phyloP scores from a whole-genome alignment of 2,329 filamentous ascomycete genomes.

The Diaporthe velutina region DNA sequence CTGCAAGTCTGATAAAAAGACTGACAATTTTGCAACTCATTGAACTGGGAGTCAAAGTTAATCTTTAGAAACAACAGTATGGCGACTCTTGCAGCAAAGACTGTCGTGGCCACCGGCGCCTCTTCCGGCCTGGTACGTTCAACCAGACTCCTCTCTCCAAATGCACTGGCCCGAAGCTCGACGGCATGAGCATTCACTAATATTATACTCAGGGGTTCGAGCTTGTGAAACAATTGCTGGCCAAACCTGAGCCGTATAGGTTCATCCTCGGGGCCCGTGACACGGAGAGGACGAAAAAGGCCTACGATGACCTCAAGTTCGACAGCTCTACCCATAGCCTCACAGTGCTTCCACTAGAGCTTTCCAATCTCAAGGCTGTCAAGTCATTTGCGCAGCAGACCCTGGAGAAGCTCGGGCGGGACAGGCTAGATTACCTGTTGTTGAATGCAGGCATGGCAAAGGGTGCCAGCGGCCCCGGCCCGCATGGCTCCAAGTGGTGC shows the following conservation, averaged over 20 bases:
- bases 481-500: constrained; percentile 62
- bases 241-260: constrained; percentile 58
- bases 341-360: constrained; percentile 62
- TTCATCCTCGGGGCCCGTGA: constrained; percentile 66
- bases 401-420: constrained; percentile 55
- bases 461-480: constrained; percentile 50
- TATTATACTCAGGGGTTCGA: constrained; percentile 61
- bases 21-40: background rate
- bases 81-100: constrained; percentile 54
- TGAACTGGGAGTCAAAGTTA: too few species aligned
- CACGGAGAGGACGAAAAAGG: constrained; percentile 53
- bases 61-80: background rate
- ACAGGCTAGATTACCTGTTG: constrained; percentile 61
- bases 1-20: background rate
- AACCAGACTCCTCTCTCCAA: background rate
- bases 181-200: background rate
- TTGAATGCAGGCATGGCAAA: constrained; percentile 62
- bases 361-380: constrained; percentile 59
- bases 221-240: constrained; percentile 63
- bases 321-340: constrained; percentile 56
- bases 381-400: constrained; percentile 60
- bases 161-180: background rate
- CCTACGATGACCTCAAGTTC: constrained; percentile 57
- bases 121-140: constrained; percentile 62
- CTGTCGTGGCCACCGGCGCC: constrained; percentile 63